phyloP scores from a whole-genome alignment of 139 green algal species.

The Chlorella sp. region DNA sequence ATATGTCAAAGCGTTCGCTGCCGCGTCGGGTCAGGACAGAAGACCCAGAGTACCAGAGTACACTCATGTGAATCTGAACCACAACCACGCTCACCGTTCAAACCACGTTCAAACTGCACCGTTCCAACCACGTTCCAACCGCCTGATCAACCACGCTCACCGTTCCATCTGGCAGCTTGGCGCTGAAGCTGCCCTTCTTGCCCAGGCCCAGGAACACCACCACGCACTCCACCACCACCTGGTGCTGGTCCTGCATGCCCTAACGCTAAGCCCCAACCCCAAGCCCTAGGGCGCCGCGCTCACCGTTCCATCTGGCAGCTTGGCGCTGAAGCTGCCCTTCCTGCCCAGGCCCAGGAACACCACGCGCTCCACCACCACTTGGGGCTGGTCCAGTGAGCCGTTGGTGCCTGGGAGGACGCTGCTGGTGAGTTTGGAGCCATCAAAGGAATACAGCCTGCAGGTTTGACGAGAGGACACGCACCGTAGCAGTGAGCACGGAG shows the following conservation, averaged over 20 bases:
- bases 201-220: too few relatives aligned
- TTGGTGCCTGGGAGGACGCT: too few relatives aligned
- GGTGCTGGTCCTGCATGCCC: not conserved
- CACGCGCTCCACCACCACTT: constrained; percentile 34
- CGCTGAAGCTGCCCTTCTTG: not conserved
- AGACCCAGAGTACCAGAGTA: too few relatives aligned
- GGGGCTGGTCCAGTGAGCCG: constrained; percentile 8
- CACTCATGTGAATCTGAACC: too few relatives aligned
- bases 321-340: constrained; percentile 7
- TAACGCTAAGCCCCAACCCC: not conserved
- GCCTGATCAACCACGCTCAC: constrained; percentile 1
- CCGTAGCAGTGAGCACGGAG: too few relatives aligned
- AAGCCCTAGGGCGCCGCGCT: not conserved
- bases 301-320: constrained; percentile 5
- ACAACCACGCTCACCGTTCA: too few relatives aligned
- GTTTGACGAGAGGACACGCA: too few relatives aligned
- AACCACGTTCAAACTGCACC: not conserved
- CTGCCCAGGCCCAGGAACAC: constrained; percentile 45
- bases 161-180: constrained; percentile 1
- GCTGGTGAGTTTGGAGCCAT: too few relatives aligned
- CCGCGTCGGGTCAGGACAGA: too few relatives aligned
- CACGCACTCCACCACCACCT: not conserved
- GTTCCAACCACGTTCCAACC: not conserved
- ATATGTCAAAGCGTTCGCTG: too few relatives aligned
- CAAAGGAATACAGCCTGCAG: too few relatives aligned